Evolutionary conservation across 2,329 filamentous ascomycete species (phyloP).

Genomic region (Aspergillus chevalieri): DNA sequence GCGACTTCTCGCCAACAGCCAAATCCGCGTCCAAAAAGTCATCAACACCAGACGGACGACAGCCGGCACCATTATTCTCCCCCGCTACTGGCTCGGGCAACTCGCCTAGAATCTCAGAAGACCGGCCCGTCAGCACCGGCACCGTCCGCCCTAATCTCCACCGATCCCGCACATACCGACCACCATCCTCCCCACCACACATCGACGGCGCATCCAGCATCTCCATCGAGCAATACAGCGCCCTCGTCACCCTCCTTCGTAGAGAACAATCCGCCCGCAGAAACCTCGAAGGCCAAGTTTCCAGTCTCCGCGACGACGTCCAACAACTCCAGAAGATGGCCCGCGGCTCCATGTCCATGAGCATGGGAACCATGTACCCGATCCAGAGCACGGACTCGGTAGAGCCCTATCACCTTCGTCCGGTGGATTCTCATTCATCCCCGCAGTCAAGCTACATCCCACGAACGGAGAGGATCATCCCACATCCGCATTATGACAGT

Average conservation of each 20-base stretch:
- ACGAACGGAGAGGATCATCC: slow-evolving; percentile 9
- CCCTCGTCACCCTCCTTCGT: slow-evolving; percentile 40
- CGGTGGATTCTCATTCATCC: slow-evolving; percentile 10
- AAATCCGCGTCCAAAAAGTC: slow-evolving; percentile 10
- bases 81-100: slow-evolving; percentile 4
- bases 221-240: slow-evolving; percentile 44
- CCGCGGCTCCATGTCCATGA: slow-evolving; percentile 24
- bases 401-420: slow-evolving; percentile 25
- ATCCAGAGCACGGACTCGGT: slow-evolving; percentile 25
- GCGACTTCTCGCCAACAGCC: slow-evolving; percentile 13
- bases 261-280: slow-evolving; percentile 43
- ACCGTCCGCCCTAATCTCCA: slow-evolving; percentile 29
- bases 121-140: slow-evolving; percentile 24
- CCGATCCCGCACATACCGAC: slow-evolving; percentile 18
- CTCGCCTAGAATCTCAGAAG: slow-evolving; percentile 10
- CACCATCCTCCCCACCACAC: slow-evolving; percentile 26
- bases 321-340: slow-evolving; percentile 28
- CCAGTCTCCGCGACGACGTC: slow-evolving; percentile 37
- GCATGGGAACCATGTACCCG: slow-evolving; percentile 28
- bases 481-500: slow-evolving; percentile 14
- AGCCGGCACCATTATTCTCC: not conserved
- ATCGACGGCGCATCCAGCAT: slow-evolving; percentile 27
- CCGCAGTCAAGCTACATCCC: slow-evolving; percentile 14
- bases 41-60: slow-evolving; percentile 8
- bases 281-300: slow-evolving; percentile 40